Base-by-base conservation (phyloP, 2,329 filamentous ascomycete species). In the Penicillium hordei region DNA sequence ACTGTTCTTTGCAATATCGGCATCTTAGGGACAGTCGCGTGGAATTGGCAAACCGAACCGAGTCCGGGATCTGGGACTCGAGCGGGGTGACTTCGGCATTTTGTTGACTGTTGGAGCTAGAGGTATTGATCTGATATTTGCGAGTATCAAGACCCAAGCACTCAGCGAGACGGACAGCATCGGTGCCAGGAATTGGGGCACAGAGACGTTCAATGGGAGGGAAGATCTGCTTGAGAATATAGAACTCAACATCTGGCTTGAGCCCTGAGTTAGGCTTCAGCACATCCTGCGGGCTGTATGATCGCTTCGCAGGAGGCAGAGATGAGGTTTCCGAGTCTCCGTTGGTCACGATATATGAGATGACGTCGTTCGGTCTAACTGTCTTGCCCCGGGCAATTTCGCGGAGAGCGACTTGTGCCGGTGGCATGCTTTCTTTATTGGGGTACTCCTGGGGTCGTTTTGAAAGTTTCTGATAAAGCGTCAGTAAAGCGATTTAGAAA, bases 171-270 rank as follows among this genome's bases (percentile, higher is more conserved):
- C 93, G 88, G 1, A 91, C 86, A 8, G 93, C 89, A 62, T 96
- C 95, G 1, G 94, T 99, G 58, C 94, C 94, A 15, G 86, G 86
- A 68, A 99, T 97, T 59, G 96, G 96, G 60, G 93, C 94, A 73
- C 94, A 99, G 23, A 99, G 87, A 82, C 94, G 91, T 78, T 99
- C 94, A 27, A 99, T 94, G 0, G 94, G 94, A 12, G 94, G 94
- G 77, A 99, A 91, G 58, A 99, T 97, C 76, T 99, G 94, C 80
- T 99, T 99, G 79, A 91, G 89, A 39, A 99, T 86, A 75, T 99
- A 99, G 85, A 93, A 97, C 72, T 99, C 94, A n/a, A 97, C 85
- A 70, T 99, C 94, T 2, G 93, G 91, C 57, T 88, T 83, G 7
- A 99, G 82, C 1, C 81, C 88, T 1, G 88, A 87, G 65, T 90